Evolutionary conservation across 345 rosid genomes (phyloP).

Genomic region (Rhizophora mangle): DNA sequence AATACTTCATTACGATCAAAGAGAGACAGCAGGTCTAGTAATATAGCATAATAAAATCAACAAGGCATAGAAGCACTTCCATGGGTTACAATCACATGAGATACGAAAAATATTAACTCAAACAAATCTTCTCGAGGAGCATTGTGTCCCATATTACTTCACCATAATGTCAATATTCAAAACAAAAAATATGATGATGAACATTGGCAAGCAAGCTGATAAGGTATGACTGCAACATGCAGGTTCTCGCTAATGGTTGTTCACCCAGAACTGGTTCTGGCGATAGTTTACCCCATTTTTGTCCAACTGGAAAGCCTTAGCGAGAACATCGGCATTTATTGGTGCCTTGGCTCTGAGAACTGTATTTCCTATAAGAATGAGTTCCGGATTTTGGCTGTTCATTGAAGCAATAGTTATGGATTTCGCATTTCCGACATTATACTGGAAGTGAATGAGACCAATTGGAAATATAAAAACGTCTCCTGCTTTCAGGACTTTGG

Average conservation of each 20-base stretch:
- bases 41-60: too few species aligned
- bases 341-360: slow-evolving; percentile 4
- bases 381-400: slow-evolving; percentile 19
- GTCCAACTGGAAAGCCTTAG: slow-evolving; percentile 15
- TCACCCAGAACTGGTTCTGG: neutral
- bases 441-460: too few species aligned
- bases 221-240: neutral
- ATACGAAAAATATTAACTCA: too few species aligned
- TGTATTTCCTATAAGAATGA: slow-evolving; percentile 8
- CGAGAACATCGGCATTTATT: slow-evolving; percentile 5
- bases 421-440: neutral
- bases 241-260: neutral
- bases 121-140: too few species aligned
- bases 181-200: too few species aligned
- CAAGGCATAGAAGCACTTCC: too few species aligned
- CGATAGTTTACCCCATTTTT: neutral
- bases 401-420: slow-evolving; percentile 9
- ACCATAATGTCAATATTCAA: too few species aligned
- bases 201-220: too few species aligned
- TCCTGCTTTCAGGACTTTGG: slow-evolving; percentile 2
- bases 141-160: too few species aligned
- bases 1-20: too few species aligned
- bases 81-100: too few species aligned
- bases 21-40: too few species aligned
- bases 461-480: slow-evolving; percentile 8